Base-by-base conservation (phyloP, 257 asterid species). In the Ophiorrhiza pumila region DNA sequence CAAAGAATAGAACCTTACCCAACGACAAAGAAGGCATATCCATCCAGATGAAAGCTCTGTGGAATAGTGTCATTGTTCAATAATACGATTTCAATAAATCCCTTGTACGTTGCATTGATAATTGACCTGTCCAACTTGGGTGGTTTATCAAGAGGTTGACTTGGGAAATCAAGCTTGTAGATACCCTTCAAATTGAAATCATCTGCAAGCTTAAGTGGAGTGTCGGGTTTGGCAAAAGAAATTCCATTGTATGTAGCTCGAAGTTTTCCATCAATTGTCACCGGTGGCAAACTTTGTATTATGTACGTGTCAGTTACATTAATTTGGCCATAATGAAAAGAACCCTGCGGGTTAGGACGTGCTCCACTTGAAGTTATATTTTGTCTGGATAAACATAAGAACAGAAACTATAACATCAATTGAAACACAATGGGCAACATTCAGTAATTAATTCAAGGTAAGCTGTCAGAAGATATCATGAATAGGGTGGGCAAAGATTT, bases 281-380 rank as follows among this genome's bases (percentile, higher is more conserved):
- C 55, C 18, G 87, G 93, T 8, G 97, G 96, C 45, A 69, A 59
- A 58, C 86, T 89, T 83, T 57, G 80, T 66, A 95, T 80, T 22
- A 87, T 61, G 72, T 95, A 95, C 23, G 70, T 57, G 69, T 90
- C 90, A 4, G 98, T 92, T 15, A 95, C 92, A 39, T 89, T 92
- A 73, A 95, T 89, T 56, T 83, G 78, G 72, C 98, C 98, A 27
- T 95, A 95, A 75, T 80, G 98, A 80, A 87, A 95, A 10, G 99
- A 95, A 46, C 99, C 99, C 82, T 95, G 99, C 7, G 99, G 99
- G 55, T 95, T 95, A 2, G 99, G 99, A 61, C 99, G 96, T 68
- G 99, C 99, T 74, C 99, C 99, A 77, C 96, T 87, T n/a, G 99
- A 97, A 76, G 83, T 39, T 20, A 70, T 89, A 69, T 95, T 95